phyloP scores from a whole-genome alignment of 345 rosid species.

The Garcia nutans region DNA sequence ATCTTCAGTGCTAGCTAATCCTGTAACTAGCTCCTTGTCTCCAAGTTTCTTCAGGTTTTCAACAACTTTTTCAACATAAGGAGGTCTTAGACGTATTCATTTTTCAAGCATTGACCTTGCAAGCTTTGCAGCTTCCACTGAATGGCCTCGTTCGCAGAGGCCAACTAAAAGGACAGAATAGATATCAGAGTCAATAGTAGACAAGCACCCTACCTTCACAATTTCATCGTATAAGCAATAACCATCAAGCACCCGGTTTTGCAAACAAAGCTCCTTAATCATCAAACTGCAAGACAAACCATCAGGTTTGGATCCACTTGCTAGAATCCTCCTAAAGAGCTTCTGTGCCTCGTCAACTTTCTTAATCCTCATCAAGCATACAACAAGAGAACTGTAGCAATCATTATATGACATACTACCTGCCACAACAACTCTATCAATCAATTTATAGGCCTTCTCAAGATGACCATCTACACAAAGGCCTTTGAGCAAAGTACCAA shows the following conservation, averaged over 20 bases:
- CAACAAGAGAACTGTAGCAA: constrained; percentile 62
- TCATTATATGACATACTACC: constrained; percentile 59
- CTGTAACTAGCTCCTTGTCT: constrained; percentile 39
- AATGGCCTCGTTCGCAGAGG: constrained; percentile 45
- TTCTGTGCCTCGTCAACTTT: constrained; percentile 57
- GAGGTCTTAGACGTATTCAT: constrained; percentile 39
- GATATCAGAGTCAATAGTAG: constrained; percentile 61
- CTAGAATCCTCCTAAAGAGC: constrained; percentile 50
- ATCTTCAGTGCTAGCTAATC: constrained; percentile 29
- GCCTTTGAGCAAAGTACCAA: constrained; percentile 58
- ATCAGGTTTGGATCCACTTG: constrained; percentile 56
- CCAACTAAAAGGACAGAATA: constrained; percentile 51
- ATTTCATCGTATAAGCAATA: constrained; percentile 50
- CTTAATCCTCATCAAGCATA: constrained; percentile 47
- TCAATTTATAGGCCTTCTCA: constrained; percentile 54
- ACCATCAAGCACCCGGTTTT: constrained; percentile 54
- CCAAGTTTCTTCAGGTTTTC: constrained; percentile 43
- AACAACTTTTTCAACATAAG: constrained; percentile 38
- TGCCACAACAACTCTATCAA: constrained; percentile 49
- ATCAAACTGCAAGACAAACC: constrained; percentile 63
- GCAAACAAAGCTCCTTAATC: constrained; percentile 55
- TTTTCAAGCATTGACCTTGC: constrained; percentile 53
- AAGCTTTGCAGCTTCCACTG: constrained; percentile 60
- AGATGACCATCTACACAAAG: constrained; percentile 47
- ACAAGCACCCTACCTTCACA: constrained; percentile 42